A percentile compares a stretch with the other conserved stretches of the same genome.
Evolutionary conservation across 169 alveolate species (phyloP).

Genomic region (Theileria annulata): DNA sequence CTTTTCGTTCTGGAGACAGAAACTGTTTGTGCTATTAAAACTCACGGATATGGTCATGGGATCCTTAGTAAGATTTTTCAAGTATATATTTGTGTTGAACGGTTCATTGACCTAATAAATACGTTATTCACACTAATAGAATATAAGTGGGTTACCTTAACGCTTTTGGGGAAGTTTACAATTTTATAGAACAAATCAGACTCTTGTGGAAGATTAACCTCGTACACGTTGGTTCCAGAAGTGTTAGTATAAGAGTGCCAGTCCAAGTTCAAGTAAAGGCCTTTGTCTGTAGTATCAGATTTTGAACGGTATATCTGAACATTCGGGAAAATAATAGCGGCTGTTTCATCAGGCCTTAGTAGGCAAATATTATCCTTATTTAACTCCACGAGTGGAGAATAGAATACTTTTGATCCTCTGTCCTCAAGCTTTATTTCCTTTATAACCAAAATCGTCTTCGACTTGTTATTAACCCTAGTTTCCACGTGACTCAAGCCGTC

Average conservation of each 20-base stretch:
- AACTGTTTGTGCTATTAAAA: neutral
- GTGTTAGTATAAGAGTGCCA: slow-evolving; percentile 23
- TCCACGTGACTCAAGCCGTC: slow-evolving; percentile 38
- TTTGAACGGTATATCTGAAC: neutral
- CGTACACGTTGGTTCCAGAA: slow-evolving; percentile 19
- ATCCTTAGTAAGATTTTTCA: neutral
- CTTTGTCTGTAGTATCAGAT: neutral
- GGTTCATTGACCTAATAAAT: slow-evolving; percentile 4
- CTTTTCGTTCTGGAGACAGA: slow-evolving; percentile 5
- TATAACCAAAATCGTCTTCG: slow-evolving; percentile 14
- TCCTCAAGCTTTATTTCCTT: slow-evolving; percentile 31
- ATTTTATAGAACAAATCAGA: slow-evolving; percentile 13
- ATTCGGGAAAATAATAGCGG: slow-evolving; percentile 26
- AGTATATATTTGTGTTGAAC: slow-evolving; percentile 2
- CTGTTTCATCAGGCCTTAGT: slow-evolving; percentile 31
- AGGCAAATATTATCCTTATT: neutral
- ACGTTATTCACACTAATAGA: neutral
- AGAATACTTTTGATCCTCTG: neutral
- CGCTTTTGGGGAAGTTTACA: slow-evolving; percentile 39
- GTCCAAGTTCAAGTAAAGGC: neutral
- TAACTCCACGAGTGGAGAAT: neutral
- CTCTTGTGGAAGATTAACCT: slow-evolving; percentile 8
- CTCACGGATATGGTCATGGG: neutral
- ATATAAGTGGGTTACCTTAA: neutral
- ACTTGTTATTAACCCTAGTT: slow-evolving; percentile 28